These are phyloP conservation scores for Erythrobasidium hasegawianum DNA, from an alignment of 1,284 basidiomycete species.

Conservation along the genomic window DNA sequence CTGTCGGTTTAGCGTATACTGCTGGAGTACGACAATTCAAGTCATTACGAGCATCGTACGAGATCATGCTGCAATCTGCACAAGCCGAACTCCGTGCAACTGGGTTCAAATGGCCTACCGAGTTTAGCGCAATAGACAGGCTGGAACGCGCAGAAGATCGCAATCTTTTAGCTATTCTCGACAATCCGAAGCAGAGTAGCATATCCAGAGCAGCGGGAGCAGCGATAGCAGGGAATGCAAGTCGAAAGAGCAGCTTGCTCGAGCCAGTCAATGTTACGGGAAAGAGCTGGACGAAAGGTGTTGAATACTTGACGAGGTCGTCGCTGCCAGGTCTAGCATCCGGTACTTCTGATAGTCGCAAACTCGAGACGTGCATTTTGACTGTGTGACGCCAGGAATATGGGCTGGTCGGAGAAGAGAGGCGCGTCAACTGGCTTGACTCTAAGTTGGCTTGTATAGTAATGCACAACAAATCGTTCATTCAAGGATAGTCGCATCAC, in stretches of 20 bases:
- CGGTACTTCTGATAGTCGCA: too few species aligned
- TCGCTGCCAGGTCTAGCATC: too few species aligned
- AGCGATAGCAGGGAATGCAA: not conserved
- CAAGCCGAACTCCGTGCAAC: conserved; percentile 21
- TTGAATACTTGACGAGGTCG: conserved; percentile 24
- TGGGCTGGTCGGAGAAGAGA: too few species aligned
- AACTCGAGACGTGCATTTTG: too few species aligned
- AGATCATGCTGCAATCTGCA: conserved; percentile 57
- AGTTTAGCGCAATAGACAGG: conserved; percentile 25
- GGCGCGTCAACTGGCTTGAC: too few species aligned
- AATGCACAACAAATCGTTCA: too few species aligned
- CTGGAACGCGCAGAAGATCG: conserved; percentile 22
- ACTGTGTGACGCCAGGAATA: too few species aligned
- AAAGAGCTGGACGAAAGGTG: conserved; percentile 15
- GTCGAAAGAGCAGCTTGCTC: conserved; percentile 10
- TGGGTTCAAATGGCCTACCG: conserved; percentile 27
- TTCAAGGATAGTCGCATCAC: too few species aligned
- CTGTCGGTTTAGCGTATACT: conserved; percentile 76
- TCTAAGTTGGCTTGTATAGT: too few species aligned
- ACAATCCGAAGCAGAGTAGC: not conserved
- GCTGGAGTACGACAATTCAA: conserved; percentile 79
- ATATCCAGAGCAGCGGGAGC: not conserved
- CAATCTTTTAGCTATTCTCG: conserved; percentile 7
- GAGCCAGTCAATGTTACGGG: not conserved
- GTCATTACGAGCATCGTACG: conserved; percentile 74